Base-by-base conservation (phyloP, 1,284 basidiomycete species). In the Coniferiporia sulphurascens region DNA sequence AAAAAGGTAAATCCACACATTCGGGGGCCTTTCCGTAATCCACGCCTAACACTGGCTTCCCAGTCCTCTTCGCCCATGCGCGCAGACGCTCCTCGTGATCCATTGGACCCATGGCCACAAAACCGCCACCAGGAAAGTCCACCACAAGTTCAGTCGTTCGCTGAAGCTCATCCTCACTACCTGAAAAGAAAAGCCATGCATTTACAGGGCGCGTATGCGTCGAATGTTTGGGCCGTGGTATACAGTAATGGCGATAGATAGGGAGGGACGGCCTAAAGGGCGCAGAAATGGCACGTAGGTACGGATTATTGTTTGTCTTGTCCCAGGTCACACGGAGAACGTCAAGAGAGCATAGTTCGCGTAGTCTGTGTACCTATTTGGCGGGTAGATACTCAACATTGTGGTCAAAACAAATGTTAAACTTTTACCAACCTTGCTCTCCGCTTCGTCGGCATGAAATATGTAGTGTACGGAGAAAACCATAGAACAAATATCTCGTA, bases 1-100 rank as follows among this genome's bases (percentile, higher is more conserved):
- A 19, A 27, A 61, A 32, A 38, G 43, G 17, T 52, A 8, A 22
- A 41, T 34, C 27, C 15, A 76, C 71, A 93, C 93, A 94, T 79
- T 96, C 94, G 5, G 95, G 95, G 27, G 95, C 93, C 74, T 98
- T 99, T 56, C 94, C 92, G 71, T 98, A 98, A 66, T 98, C 93
- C 53, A 98, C 83, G 6, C 91, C 83, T 45, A 98, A 75, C 1
- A 98, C 84, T 9, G 93, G 91, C 67, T 86, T 86, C 6, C 87
- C 82, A 0, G 91, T 93, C 59, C 81, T 80, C 45, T 85, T 79
- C 4, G 95, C 89, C 92, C 96, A 96, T 64, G 82, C 80, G 53
- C 91, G 79, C 51, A 98, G 78, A n/a, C 96, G 81, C 69, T 98
- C 96, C 73, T 97, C 95, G 67, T 98, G 96, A 73, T 98, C 94